These are phyloP conservation scores for Paradendryphiella salina DNA, from an alignment of 2,329 filamentous ascomycete genomes.

Conservation along the genomic window DNA sequence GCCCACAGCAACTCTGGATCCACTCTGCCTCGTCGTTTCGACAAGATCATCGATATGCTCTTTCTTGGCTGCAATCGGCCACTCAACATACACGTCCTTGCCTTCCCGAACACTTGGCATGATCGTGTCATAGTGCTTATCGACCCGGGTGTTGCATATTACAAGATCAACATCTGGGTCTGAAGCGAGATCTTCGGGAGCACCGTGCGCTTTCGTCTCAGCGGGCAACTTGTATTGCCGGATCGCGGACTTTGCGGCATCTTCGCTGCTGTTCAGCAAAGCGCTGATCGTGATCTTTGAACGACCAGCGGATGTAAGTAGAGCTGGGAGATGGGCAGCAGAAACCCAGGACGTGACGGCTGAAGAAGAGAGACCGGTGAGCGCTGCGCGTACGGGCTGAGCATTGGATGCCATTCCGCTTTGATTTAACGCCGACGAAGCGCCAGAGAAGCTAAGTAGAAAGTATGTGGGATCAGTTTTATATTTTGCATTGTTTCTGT, in stretches of 20 bases:
- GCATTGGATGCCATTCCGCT: background rate
- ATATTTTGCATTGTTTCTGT: background rate
- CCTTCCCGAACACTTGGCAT: slow-evolving; percentile 56
- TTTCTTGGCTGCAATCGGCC: slow-evolving; percentile 50
- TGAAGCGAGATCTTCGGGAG: slow-evolving; percentile 50
- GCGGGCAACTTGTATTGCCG: slow-evolving; percentile 44
- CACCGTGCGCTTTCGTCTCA: slow-evolving; percentile 51
- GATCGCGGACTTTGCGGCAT: slow-evolving; percentile 50
- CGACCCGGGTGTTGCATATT: slow-evolving; percentile 59
- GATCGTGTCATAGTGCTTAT: slow-evolving; percentile 55
- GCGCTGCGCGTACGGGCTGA: slow-evolving; percentile 56
- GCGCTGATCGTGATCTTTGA: slow-evolving; percentile 52
- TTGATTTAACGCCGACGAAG: background rate
- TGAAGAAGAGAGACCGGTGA: slow-evolving; percentile 61
- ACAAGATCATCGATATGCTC: slow-evolving; percentile 49
- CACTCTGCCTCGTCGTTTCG: slow-evolving; percentile 45
- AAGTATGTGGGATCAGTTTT: background rate
- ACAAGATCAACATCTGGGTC: slow-evolving; percentile 46
- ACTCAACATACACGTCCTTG: slow-evolving; percentile 58
- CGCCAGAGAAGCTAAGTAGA: background rate
- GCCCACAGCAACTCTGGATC: slow-evolving; percentile 52
- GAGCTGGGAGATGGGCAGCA: slow-evolving; percentile 62
- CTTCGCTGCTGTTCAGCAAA: slow-evolving; percentile 51
- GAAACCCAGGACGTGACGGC: slow-evolving; percentile 60
- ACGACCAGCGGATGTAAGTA: slow-evolving; percentile 47